Conservation (phyloP, 768 basidiomycete species). For the Mycena maculata region DNA sequence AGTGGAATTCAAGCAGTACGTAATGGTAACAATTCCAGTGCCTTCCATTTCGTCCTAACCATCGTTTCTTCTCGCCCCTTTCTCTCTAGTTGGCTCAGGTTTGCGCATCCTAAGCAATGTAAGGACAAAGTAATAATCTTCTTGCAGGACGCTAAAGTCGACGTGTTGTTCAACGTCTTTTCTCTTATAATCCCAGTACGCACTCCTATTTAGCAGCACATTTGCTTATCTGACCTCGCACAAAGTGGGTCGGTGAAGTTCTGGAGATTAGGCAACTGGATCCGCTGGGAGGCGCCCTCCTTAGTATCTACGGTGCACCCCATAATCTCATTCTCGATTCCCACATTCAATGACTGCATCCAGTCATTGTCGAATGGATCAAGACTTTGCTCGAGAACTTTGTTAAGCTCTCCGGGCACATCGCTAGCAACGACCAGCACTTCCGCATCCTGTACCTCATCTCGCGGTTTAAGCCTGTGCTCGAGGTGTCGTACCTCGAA, state of each 20-base stretch:
- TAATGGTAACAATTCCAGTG: no score
- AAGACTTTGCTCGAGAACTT: constrained; percentile 33
- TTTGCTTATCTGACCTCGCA: neutral
- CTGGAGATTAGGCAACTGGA: constrained; percentile 32
- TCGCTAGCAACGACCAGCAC: constrained; percentile 32
- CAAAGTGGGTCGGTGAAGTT: constrained; percentile 35
- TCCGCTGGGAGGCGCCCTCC: constrained; percentile 32
- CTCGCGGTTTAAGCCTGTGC: constrained; percentile 27
- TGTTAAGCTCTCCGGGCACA: constrained; percentile 32
- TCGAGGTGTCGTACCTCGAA: constrained; percentile 32
- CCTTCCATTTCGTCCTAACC: no score
- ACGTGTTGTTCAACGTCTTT: constrained; percentile 37
- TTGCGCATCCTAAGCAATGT: neutral
- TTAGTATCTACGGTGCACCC: constrained; percentile 35
- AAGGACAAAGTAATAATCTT: neutral
- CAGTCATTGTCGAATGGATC: constrained; percentile 34
- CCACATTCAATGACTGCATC: neutral
- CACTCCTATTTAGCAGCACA: no score
- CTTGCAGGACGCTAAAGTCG: constrained; percentile 32
- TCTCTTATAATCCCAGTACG: constrained; percentile 29
- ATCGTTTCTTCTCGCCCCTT: no score
- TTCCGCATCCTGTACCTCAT: constrained; percentile 32
- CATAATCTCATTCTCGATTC: no score
- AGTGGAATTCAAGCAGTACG: constrained; percentile 32
- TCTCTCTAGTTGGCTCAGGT: constrained; percentile 35